These are phyloP conservation scores for Trichopus zeylanicus DNA, from an alignment of 116 monocot species.

Conservation along the genomic window DNA sequence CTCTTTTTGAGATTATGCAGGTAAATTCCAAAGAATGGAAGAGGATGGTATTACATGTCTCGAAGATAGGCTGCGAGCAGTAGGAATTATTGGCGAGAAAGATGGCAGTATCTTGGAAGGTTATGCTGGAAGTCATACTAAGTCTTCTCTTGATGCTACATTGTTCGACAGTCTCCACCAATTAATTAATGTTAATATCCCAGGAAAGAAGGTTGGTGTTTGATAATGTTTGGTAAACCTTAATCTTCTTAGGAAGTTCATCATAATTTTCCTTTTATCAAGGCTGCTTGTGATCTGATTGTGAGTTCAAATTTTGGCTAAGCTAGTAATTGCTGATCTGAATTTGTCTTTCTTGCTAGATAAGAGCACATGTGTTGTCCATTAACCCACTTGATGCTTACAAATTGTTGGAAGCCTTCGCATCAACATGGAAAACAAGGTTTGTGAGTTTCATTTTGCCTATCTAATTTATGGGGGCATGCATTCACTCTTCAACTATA, in stretches of 20 bases:
- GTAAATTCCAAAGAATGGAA: constrained; percentile 26
- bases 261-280: neutral
- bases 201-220: constrained; percentile 47
- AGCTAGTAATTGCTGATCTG: neutral
- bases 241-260: neutral
- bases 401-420: constrained; percentile 31
- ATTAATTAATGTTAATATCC: constrained; percentile 24
- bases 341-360: constrained; percentile 13
- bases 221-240: neutral
- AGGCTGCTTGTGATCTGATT: neutral
- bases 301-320: neutral
- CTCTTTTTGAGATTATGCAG: constrained; percentile 16
- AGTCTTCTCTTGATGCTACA: constrained; percentile 4
- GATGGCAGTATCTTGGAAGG: constrained; percentile 9
- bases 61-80: constrained; percentile 43
- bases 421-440: constrained; percentile 52
- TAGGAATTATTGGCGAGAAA: constrained; percentile 32
- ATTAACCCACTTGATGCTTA: constrained; percentile 39
- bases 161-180: neutral
- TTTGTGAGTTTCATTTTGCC: constrained; percentile 4
- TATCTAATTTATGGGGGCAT: neutral
- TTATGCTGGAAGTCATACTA: neutral
- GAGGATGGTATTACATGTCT: constrained; percentile 30
- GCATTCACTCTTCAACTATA: too few species aligned
- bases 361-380: constrained; percentile 35